A percentile compares a stretch with the other conserved stretches of the same genome.
phyloP scores from a whole-genome alignment of 2,329 filamentous ascomycete genomes.

The Venturia carpophila region DNA sequence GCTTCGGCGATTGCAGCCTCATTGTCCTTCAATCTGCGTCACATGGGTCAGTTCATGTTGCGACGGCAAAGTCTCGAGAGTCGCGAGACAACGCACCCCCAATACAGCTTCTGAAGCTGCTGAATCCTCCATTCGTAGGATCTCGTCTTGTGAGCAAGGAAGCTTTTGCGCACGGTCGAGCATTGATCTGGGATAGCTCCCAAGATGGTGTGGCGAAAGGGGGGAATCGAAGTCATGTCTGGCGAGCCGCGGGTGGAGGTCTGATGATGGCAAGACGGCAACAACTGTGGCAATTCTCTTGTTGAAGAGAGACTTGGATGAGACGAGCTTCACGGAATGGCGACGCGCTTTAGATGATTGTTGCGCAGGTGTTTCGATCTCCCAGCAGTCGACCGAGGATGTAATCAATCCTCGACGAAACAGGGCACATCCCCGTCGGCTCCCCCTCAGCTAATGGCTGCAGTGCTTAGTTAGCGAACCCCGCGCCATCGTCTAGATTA shows the following conservation, averaged over 20 bases:
- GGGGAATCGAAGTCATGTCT: background rate
- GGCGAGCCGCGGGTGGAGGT: background rate
- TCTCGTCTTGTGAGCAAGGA: constrained; percentile 72
- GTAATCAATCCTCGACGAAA: constrained; percentile 1
- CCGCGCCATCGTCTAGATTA: background rate
- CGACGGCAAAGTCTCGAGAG: background rate
- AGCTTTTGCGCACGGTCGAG: constrained; percentile 32
- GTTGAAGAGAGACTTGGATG: background rate
- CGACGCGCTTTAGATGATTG: background rate
- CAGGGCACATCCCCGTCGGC: background rate
- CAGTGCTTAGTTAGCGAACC: background rate
- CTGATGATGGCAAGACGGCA: background rate
- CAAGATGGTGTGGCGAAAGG: background rate
- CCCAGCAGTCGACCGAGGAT: background rate
- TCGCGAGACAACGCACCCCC: constrained; percentile 49
- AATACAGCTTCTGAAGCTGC: constrained; percentile 92
- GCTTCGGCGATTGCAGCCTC: constrained; percentile 65
- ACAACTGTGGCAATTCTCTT: background rate
- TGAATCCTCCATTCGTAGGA: constrained; percentile 70
- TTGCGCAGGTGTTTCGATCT: background rate
- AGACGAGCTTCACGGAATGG: background rate
- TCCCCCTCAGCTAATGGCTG: background rate
- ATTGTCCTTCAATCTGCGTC: constrained; percentile 60
- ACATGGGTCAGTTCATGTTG: constrained; percentile 15
- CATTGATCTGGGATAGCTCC: constrained; percentile 16